A percentile compares a stretch with the other conserved stretches of the same genome.
Conservation (phyloP, 805 yeast genomes). For the Lipomyces starkeyi region DNA sequence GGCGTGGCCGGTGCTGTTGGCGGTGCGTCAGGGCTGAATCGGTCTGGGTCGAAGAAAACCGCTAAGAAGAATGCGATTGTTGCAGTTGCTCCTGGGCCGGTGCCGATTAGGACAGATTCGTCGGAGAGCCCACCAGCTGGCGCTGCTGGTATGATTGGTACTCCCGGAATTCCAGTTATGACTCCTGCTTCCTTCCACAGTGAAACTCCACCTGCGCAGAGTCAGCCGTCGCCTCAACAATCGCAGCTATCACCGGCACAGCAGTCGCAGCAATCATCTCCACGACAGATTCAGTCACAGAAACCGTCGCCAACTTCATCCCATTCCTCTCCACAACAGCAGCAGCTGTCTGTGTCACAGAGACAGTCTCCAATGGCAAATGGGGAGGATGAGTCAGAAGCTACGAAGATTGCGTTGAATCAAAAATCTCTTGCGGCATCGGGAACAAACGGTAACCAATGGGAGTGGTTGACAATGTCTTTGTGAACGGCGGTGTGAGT, state of each 20-base stretch:
- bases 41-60: conserved; percentile 28
- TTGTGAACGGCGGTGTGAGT: conserved; percentile 30
- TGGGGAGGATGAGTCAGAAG: conserved; percentile 1
- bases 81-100: conserved; percentile 13
- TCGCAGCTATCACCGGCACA: conserved; percentile 26
- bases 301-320: background rate
- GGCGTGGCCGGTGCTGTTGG: conserved; percentile 20
- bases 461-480: conserved; percentile 47
- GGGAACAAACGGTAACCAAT: conserved; percentile 39
- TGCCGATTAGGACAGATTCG: conserved; percentile 2
- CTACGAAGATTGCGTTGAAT: conserved; percentile 19
- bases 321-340: conserved; percentile 24
- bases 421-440: conserved; percentile 14
- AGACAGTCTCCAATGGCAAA: conserved; percentile 13
- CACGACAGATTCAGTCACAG: conserved; percentile 8
- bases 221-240: conserved; percentile 17
- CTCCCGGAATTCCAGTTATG: conserved; percentile 20
- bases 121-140: background rate
- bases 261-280: conserved; percentile 14
- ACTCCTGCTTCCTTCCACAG: conserved; percentile 14
- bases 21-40: conserved; percentile 6
- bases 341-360: conserved; percentile 36
- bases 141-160: conserved; percentile 7
- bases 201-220: conserved; percentile 19
- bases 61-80: conserved; percentile 30